These are phyloP conservation scores for Bidens hawaiensis DNA, from an alignment of 140 eudicot species.

Conservation along the genomic window DNA sequence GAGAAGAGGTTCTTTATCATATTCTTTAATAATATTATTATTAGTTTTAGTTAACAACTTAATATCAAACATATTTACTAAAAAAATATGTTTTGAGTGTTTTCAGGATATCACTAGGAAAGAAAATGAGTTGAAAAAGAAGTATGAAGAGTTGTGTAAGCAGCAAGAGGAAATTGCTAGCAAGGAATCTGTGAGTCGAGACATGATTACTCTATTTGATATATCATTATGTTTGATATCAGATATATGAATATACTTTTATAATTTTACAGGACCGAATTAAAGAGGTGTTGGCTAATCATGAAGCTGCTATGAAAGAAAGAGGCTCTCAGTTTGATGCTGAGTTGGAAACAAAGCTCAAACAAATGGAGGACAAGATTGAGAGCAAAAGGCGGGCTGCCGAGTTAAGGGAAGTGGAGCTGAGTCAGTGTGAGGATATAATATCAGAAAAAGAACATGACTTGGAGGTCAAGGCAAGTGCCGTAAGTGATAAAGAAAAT, in stretches of 20 bases:
- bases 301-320: conserved; percentile 57
- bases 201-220: background rate
- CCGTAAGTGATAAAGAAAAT: conserved; percentile 47
- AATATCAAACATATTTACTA: background rate
- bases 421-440: conserved; percentile 65
- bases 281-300: conserved; percentile 45
- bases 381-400: conserved; percentile 77
- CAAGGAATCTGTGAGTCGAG: conserved; percentile 80
- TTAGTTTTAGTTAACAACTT: no score
- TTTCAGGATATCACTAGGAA: conserved; percentile 53
- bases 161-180: conserved; percentile 51
- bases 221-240: background rate
- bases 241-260: background rate
- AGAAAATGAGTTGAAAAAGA: conserved; percentile 57
- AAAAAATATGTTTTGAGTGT: conserved; percentile 8
- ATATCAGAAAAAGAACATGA: conserved; percentile 67
- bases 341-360: conserved; percentile 59
- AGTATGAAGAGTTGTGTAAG: conserved; percentile 52
- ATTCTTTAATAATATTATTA: background rate
- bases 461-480: conserved; percentile 51
- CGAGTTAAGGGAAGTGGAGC: conserved; percentile 84
- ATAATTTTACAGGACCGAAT: conserved; percentile 45
- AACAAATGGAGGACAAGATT: conserved; percentile 61
- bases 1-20: conserved; percentile 58
- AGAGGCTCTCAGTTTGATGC: conserved; percentile 56